These are phyloP conservation scores for Cyclotella choctawhatcheeana DNA, from an alignment of 108 stramenopile species.

Conservation along the genomic window DNA sequence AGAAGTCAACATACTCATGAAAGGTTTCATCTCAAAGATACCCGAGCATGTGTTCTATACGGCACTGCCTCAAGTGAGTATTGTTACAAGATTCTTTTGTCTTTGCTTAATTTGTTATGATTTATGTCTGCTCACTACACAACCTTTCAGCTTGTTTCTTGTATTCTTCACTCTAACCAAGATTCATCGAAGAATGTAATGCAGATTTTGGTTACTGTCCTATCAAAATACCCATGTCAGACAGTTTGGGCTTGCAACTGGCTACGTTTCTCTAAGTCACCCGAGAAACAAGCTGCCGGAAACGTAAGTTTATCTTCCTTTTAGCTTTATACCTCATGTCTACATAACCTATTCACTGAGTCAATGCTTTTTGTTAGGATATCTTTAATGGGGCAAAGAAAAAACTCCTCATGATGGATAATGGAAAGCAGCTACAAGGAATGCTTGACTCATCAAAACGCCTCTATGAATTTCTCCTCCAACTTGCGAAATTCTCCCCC, in stretches of 20 bases:
- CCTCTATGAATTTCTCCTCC: constrained; percentile 69
- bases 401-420: constrained; percentile 53
- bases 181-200: constrained; percentile 68
- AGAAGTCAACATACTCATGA: constrained; percentile 67
- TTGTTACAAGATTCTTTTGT: no score
- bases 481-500: constrained; percentile 54
- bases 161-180: constrained; percentile 63
- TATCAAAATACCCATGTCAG: constrained; percentile 79
- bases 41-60: constrained; percentile 82
- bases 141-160: constrained; percentile 66
- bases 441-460: constrained; percentile 60
- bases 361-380: constrained; percentile 31
- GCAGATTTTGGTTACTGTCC: constrained; percentile 67
- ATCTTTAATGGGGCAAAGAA: constrained; percentile 78
- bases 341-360: no score
- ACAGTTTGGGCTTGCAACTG: constrained; percentile 91
- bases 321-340: no score
- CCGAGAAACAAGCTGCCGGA: constrained; percentile 63
- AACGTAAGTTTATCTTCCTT: constrained; percentile 45
- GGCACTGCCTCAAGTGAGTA: constrained; percentile 70
- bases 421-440: constrained; percentile 38
- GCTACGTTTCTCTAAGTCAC: constrained; percentile 66
- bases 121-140: no score
- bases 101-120: no score
- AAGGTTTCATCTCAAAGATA: constrained; percentile 53